A percentile compares a stretch with the other conserved stretches of the same genome.
phyloP scores from a whole-genome alignment of 2,329 filamentous ascomycete genomes.

The Sclerotinia subarctica region DNA sequence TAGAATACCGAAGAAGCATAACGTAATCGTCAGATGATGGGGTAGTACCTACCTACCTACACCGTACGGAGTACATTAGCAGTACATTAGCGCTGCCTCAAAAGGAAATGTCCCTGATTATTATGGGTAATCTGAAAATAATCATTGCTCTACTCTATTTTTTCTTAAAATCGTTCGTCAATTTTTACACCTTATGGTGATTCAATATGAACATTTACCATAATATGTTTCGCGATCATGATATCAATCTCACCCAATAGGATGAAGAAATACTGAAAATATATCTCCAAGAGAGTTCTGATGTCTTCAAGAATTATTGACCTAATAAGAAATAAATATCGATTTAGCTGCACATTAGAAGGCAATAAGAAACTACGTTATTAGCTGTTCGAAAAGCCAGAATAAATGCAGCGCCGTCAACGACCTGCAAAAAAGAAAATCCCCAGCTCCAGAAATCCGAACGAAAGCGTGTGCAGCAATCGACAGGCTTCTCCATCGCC shows the following conservation, averaged over 20 bases:
- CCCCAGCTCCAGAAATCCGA: slow-evolving; percentile 32
- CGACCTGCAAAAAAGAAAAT: slow-evolving; percentile 38
- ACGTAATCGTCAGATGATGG: slow-evolving; percentile 6
- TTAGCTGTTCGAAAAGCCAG: slow-evolving; percentile 38
- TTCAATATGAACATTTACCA: neutral
- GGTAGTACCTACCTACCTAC: neutral
- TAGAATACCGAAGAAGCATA: slow-evolving; percentile 12
- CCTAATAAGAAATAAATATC: slow-evolving; percentile 31
- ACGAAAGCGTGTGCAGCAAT: slow-evolving; percentile 29
- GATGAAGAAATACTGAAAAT: neutral
- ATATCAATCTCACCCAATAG: neutral
- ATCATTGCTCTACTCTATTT: neutral
- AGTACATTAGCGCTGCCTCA: slow-evolving; percentile 5
- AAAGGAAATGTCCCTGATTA: neutral
- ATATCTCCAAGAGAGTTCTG: neutral
- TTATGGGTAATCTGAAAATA: neutral
- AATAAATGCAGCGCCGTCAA: slow-evolving; percentile 38
- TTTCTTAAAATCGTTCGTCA: neutral
- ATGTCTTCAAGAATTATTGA: slow-evolving; percentile 20
- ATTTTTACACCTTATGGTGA: neutral
- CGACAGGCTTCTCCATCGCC: slow-evolving; percentile 24
- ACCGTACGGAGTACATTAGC: neutral
- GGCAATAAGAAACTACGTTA: slow-evolving; percentile 38
- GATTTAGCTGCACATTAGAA: slow-evolving; percentile 39
- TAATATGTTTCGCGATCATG: neutral